Percentiles rank a stretch among this genome's conserved stretches.
Conservation (phyloP, 139 green algal genomes). For the Eudorina sp. region DNA sequence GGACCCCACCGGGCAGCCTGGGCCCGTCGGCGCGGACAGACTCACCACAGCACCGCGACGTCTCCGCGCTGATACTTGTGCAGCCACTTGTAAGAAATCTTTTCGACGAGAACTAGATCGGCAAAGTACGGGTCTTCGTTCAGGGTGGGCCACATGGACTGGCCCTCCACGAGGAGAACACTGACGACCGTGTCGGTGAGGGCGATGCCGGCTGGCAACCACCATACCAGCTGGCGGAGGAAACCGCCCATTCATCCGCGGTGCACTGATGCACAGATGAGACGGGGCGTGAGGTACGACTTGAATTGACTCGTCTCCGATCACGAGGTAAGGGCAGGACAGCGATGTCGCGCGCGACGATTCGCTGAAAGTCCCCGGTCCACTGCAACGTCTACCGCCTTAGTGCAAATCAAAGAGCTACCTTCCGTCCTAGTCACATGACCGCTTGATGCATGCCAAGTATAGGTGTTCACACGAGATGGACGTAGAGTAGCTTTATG, state of each 20-base stretch:
- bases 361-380: too few relatives aligned
- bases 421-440: too few relatives aligned
- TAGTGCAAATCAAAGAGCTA: too few relatives aligned
- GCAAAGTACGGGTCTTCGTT: constrained; percentile 51
- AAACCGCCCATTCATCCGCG: constrained; percentile 48
- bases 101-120: constrained; percentile 78
- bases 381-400: too few relatives aligned
- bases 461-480: too few relatives aligned
- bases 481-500: too few relatives aligned
- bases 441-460: too few relatives aligned
- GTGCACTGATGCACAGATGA: not conserved
- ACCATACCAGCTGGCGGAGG: constrained; percentile 51
- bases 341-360: not conserved
- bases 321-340: too few relatives aligned
- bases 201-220: constrained; percentile 58
- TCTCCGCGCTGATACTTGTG: constrained; percentile 75
- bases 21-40: too few relatives aligned
- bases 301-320: too few relatives aligned
- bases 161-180: constrained; percentile 63
- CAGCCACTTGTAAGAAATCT: constrained; percentile 69
- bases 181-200: constrained; percentile 54
- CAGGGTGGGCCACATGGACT: constrained; percentile 73
- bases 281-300: not conserved
- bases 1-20: too few relatives aligned
- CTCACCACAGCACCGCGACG: constrained; percentile 76